These are phyloP conservation scores for Thielaviopsis musarum DNA, from an alignment of 2,329 filamentous ascomycete genomes.

Conservation along the genomic window DNA sequence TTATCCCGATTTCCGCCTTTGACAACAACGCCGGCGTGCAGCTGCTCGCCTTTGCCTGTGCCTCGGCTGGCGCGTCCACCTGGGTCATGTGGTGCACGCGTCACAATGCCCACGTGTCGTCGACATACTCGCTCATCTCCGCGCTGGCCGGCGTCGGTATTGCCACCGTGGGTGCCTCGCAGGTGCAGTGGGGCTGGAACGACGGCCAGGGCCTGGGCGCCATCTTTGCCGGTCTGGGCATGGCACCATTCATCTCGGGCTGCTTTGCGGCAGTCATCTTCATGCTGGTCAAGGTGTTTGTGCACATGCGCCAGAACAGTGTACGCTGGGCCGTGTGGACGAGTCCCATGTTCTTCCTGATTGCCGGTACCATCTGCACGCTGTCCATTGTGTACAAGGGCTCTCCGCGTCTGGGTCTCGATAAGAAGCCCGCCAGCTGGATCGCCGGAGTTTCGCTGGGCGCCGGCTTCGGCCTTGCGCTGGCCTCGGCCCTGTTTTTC, in stretches of 20 bases:
- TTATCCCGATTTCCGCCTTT: conserved; percentile 46
- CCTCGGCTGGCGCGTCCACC: conserved; percentile 44
- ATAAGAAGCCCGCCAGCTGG: conserved; percentile 50
- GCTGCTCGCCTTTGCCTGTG: conserved; percentile 50
- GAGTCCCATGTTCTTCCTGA: conserved; percentile 61
- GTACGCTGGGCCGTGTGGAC: conserved; percentile 56
- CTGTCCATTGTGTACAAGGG: conserved; percentile 71
- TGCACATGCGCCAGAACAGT: conserved; percentile 55
- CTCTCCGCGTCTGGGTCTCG: conserved; percentile 48
- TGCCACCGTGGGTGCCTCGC: conserved; percentile 41
- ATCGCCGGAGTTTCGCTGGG: conserved; percentile 51
- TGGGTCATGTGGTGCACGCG: conserved; percentile 73
- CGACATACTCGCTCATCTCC: conserved; percentile 55
- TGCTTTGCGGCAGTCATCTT: conserved; percentile 53
- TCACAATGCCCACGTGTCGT: conserved; percentile 56
- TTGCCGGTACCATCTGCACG: conserved; percentile 57
- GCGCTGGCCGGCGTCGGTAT: conserved; percentile 53
- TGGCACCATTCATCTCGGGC: conserved; percentile 52
- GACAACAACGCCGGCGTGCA: conserved; percentile 44
- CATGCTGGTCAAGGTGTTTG: conserved; percentile 52
- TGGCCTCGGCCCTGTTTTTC: conserved; percentile 52
- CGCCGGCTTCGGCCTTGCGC: conserved; percentile 39
- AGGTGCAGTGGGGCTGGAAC: conserved; percentile 57
- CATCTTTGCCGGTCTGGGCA: conserved; percentile 53
- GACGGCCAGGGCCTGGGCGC: conserved; percentile 50